Evolutionary conservation across 768 basidiomycete species (phyloP).

Genomic region (Tylopilus sp.): DNA sequence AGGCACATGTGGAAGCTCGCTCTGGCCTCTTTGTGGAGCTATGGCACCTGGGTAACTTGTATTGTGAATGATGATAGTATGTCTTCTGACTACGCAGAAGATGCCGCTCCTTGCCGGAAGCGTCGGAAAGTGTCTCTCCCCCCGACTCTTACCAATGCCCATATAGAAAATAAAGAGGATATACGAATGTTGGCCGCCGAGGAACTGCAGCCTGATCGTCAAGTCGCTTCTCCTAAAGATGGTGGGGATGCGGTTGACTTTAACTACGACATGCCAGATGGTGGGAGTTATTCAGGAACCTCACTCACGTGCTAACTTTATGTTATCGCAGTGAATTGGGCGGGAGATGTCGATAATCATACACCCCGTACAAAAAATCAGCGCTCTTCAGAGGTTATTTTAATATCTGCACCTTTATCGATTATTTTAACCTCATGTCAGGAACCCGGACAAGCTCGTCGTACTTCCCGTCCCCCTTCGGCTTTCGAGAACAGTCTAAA

Average conservation of each 20-base stretch:
- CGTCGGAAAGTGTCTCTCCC: constrained; percentile 38
- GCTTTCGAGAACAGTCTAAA: constrained; percentile 48
- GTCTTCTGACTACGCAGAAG: constrained; percentile 24
- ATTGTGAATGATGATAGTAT: neutral
- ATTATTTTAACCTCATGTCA: constrained; percentile 29
- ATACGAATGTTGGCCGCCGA: neutral
- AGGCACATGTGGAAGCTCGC: constrained; percentile 63
- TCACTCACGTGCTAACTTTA: constrained; percentile 1
- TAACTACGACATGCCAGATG: constrained; percentile 17
- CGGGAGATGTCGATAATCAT: constrained; percentile 12
- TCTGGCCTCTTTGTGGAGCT: constrained; percentile 28
- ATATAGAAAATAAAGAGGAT: neutral
- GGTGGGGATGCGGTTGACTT: constrained; percentile 20
- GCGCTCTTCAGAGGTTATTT: constrained; percentile 63
- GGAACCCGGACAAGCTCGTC: constrained; percentile 87
- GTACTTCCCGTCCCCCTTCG: constrained; percentile 56
- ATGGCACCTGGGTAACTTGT: constrained; percentile 12
- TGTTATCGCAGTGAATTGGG: constrained; percentile 22
- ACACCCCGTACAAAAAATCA: constrained; percentile 21
- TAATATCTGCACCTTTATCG: neutral
- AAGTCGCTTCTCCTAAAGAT: constrained; percentile 3
- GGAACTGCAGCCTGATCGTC: constrained; percentile 15
- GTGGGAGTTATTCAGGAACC: constrained; percentile 12
- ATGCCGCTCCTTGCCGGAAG: constrained; percentile 42
- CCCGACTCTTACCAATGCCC: neutral